phyloP scores from a whole-genome alignment of 2,329 filamentous ascomycete species.

The Didymella lethalis region DNA sequence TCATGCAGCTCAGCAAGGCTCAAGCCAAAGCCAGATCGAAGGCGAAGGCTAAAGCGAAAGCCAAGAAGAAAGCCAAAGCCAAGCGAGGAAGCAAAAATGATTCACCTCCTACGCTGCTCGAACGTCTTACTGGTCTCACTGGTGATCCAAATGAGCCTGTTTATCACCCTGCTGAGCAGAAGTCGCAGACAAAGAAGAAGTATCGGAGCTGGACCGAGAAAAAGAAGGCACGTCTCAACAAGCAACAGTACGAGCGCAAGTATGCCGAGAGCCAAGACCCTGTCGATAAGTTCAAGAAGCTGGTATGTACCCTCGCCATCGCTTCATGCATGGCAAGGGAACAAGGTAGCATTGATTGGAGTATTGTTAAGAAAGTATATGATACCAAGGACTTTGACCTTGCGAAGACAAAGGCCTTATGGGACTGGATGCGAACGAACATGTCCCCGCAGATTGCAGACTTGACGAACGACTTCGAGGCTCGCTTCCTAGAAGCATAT shows the following conservation, averaged over 20 bases:
- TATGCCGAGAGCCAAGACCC: constrained; percentile 31
- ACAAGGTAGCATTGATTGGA: constrained; percentile 52
- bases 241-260: constrained; percentile 26
- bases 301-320: constrained; percentile 43
- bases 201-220: constrained; percentile 25
- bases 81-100: constrained; percentile 19
- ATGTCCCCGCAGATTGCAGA: constrained; percentile 60
- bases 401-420: constrained; percentile 47
- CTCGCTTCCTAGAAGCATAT: constrained; percentile 71
- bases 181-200: constrained; percentile 15
- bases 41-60: constrained; percentile 1
- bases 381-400: constrained; percentile 48
- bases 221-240: constrained; percentile 23
- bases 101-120: constrained; percentile 38
- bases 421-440: constrained; percentile 47
- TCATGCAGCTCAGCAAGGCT: constrained; percentile 9
- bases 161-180: constrained; percentile 31
- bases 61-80: constrained; percentile 20
- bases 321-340: constrained; percentile 48
- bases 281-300: constrained; percentile 40
- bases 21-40: constrained; percentile 1
- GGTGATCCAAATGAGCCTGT: constrained; percentile 43
- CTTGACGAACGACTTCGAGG: constrained; percentile 69
- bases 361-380: constrained; percentile 52
- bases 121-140: constrained; percentile 47